Evolutionary conservation across 2,329 filamentous ascomycete species (phyloP), one percentile per base, ranked within the genome.

Genomic region (Colletotrichum tropicale): DNA sequence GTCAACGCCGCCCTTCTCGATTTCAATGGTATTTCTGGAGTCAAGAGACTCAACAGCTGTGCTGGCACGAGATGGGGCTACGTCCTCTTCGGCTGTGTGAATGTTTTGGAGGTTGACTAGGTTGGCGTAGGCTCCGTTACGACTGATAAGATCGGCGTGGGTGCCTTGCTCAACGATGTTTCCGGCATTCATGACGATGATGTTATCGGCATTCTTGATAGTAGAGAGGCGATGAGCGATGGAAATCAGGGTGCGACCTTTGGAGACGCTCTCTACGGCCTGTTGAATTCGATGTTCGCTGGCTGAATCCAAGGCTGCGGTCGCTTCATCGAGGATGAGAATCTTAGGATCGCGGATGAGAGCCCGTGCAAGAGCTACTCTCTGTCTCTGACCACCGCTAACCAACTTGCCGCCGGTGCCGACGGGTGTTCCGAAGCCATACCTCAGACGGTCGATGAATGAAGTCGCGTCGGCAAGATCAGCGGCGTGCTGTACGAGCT

Each of bases 241-340:
- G 12, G 91, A 88, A 71, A 95, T 90, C 0, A 92, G 93, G 0
- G 93, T 94, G n/a, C 92, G 80, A 2, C 81, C 82, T 9, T 77
- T 71, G 69, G 86, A 80, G 77, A 89, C 83, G 69, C 82, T 78
- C 78, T 88, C 85, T 18, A 91, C 84, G 6, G 86, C 87, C 36
- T 80, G 81, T 78, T 91, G 88, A 58, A 93, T 91, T 6, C 87
- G 85, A 60, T 85, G 85, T 32, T 86, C 84, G 3, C 84, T 79
- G 36, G 77, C 80, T 3, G 83, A 82, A 38, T 87, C 84, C 36
- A 87, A 80, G 1, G 92, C 90, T 18, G 89, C 91, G 0, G 93
- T 94, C 1, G 92, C 92, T 82, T 94, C 93, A 77, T 94, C 93
- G 3, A 93, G 85, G 9, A 95, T 90, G 3, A 95, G 84, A 60